A percentile compares a stretch with the other conserved stretches of the same genome.
These are phyloP conservation scores for Oryza australiensis DNA, from an alignment of 176 grass and related monocot genomes.

Conservation along the genomic window DNA sequence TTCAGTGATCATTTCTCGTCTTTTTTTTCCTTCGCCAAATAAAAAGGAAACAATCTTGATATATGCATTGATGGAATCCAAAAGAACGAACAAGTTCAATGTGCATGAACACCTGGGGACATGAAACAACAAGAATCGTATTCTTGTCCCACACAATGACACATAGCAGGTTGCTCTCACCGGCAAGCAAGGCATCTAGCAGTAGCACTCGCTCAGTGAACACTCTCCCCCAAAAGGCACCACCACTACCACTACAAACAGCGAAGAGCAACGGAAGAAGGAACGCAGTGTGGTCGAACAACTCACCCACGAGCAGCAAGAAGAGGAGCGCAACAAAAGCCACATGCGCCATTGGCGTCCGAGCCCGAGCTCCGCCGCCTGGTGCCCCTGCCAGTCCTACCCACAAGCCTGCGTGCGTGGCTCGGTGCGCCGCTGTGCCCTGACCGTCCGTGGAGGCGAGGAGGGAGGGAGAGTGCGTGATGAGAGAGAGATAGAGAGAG, in stretches of 20 bases:
- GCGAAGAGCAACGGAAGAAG: background rate
- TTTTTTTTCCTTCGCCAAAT: background rate
- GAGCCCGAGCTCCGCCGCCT: background rate
- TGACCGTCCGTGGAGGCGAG: background rate
- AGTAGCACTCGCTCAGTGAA: background rate
- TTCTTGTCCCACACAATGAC: background rate
- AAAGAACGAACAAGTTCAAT: background rate
- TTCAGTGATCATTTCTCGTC: background rate
- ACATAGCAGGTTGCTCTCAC: background rate
- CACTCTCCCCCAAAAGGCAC: background rate
- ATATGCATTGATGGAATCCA: background rate
- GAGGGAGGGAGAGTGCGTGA: no score
- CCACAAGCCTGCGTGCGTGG: background rate
- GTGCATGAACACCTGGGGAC: background rate
- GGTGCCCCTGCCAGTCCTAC: background rate
- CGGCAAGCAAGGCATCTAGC: slow-evolving; percentile 42
- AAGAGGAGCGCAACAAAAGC: slow-evolving; percentile 34
- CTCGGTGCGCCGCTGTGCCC: background rate
- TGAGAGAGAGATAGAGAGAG: no score
- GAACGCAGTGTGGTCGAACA: background rate
- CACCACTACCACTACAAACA: background rate
- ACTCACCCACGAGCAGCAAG: slow-evolving; percentile 48
- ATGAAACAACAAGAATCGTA: slow-evolving; percentile 14
- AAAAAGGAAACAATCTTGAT: background rate
- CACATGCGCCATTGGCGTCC: slow-evolving; percentile 40